Conservation (phyloP, 164 flowering plant genomes). For the Dillenia suffruticosa region DNA sequence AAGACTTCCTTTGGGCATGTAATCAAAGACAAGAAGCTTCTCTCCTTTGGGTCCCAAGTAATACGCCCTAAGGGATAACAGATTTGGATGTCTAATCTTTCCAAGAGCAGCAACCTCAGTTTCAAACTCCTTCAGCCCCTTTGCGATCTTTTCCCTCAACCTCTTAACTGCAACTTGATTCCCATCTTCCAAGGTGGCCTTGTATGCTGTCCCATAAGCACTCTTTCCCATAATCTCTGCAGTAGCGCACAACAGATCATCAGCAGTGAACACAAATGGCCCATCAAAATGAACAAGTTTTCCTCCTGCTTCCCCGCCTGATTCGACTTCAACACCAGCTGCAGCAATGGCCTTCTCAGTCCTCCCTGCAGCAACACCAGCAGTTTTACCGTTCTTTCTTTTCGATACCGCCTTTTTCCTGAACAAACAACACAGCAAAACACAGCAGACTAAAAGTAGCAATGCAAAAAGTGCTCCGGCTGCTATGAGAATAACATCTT, state of each 20-base stretch:
- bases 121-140: constrained; percentile 82
- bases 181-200: constrained; percentile 90
- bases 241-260: constrained; percentile 89
- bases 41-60: constrained; percentile 97
- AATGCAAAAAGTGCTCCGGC: constrained; percentile 55
- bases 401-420: constrained; percentile 42
- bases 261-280: constrained; percentile 81
- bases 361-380: constrained; percentile 19
- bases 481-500: constrained; percentile 72
- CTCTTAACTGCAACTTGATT: constrained; percentile 91
- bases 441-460: constrained; percentile 54
- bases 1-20: constrained; percentile 85
- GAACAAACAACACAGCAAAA: constrained; percentile 63
- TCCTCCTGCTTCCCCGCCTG: constrained; percentile 77
- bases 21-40: constrained; percentile 95
- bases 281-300: constrained; percentile 95
- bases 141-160: constrained; percentile 81
- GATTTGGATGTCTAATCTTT: constrained; percentile 75
- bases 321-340: constrained; percentile 37
- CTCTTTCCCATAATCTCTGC: constrained; percentile 99
- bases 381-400: constrained; percentile 22
- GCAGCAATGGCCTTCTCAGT: constrained; percentile 32
- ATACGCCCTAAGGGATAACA: constrained; percentile 80
- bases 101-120: constrained; percentile 68
- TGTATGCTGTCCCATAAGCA: constrained; percentile 84